A percentile compares a stretch with the other conserved stretches of the same genome.
phyloP scores from a whole-genome alignment of 306 rosid genomes.

The Heteromeles arbutifolia region DNA sequence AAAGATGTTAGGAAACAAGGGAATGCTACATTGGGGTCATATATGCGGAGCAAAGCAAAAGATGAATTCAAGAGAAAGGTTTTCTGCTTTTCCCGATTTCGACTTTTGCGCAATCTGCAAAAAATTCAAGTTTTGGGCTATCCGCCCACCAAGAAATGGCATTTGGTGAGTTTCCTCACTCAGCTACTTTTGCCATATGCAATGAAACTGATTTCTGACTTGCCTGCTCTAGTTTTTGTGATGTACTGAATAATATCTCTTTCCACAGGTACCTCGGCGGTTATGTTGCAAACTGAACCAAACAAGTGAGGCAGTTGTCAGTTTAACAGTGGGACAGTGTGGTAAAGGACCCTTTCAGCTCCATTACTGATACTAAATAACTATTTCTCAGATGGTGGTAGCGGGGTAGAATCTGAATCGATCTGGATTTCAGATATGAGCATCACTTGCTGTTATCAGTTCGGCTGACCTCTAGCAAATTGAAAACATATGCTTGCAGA shows the following conservation, averaged over 20 bases:
- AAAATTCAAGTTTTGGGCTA: slow-evolving; percentile 43
- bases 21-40: slow-evolving; percentile 54
- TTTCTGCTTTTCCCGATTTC: slow-evolving; percentile 52
- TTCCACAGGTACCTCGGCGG: slow-evolving; percentile 54
- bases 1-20: slow-evolving; percentile 38
- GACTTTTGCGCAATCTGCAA: slow-evolving; percentile 37
- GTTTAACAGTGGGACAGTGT: slow-evolving; percentile 60
- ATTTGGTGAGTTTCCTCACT: slow-evolving; percentile 42
- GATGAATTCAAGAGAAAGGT: slow-evolving; percentile 52
- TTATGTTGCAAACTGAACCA: slow-evolving; percentile 57
- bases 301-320: slow-evolving; percentile 37
- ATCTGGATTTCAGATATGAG: slow-evolving; percentile 19
- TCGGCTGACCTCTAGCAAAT: background rate
- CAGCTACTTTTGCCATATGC: background rate
- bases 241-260: slow-evolving; percentile 11
- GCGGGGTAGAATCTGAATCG: slow-evolving; percentile 4
- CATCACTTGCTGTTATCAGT: background rate
- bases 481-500: slow-evolving; percentile 24
- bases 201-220: background rate
- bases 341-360: slow-evolving; percentile 37
- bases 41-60: slow-evolving; percentile 37
- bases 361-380: slow-evolving; percentile 27
- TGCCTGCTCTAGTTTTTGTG: background rate
- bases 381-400: slow-evolving; percentile 1
- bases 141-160: slow-evolving; percentile 62